phyloP scores from a whole-genome alignment of 2,329 filamentous ascomycete species.

The Fusarium verrucosum region DNA sequence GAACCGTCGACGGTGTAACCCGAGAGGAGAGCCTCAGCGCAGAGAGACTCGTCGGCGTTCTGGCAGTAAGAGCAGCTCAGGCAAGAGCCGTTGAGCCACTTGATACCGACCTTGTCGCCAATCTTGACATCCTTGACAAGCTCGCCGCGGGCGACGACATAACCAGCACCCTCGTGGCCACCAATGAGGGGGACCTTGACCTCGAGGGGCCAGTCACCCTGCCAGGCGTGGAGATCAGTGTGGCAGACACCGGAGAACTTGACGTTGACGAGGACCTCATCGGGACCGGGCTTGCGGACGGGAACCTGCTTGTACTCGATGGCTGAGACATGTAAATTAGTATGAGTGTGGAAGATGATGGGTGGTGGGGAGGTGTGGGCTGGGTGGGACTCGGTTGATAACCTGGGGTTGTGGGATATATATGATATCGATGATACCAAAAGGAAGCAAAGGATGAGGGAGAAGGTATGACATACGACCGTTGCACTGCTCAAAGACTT shows the following conservation, averaged over 20 bases:
- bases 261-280: conserved; percentile 92
- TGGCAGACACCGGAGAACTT: conserved; percentile 92
- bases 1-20: conserved; percentile 93
- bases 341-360: conserved; percentile 8
- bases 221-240: conserved; percentile 82
- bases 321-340: conserved; percentile 52
- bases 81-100: conserved; percentile 93
- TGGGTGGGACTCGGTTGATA: conserved; percentile 26
- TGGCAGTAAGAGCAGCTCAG: conserved; percentile 85
- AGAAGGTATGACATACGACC: conserved; percentile 61
- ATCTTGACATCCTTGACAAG: conserved; percentile 81
- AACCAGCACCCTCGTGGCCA: conserved; percentile 80
- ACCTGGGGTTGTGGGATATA: neutral
- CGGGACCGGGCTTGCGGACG: conserved; percentile 81
- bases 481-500: conserved; percentile 85
- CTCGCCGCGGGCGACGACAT: conserved; percentile 81
- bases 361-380: conserved; percentile 27
- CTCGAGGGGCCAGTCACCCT: conserved; percentile 88
- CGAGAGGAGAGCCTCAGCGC: conserved; percentile 76
- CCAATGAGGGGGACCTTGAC: conserved; percentile 87
- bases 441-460: neutral
- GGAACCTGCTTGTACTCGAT: conserved; percentile 82
- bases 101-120: conserved; percentile 88
- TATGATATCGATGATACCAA: conserved; percentile 26
- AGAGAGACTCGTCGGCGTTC: conserved; percentile 83